Base-by-base conservation (phyloP, 2,329 filamentous ascomycete genomes). In the Clonostachys chloroleuca region DNA sequence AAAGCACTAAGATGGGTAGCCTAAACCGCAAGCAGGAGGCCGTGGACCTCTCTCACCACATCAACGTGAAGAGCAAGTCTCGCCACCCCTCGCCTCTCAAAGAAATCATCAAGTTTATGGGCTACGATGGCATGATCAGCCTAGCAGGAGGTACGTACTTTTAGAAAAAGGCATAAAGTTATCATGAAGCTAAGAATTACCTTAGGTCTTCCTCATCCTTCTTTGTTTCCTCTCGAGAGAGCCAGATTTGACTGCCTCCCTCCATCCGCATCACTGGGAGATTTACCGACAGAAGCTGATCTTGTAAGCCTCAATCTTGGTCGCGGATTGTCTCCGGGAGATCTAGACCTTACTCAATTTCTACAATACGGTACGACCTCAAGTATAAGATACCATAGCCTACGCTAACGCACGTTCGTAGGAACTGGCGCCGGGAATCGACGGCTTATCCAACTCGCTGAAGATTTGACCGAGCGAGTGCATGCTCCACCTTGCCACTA, bases 61-160 rank as follows among this genome's bases (percentile, higher is more conserved):
- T 65, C 47, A 65, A 64, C 40, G 24, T 46, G 12, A 55, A 57
- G 43, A 60, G 57, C 49, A 57, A 53, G 30, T 51, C 60, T 18
- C 49, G 62, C 1, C 60, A 63, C 43, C 59, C 59, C 0, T 60
- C 57, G 7, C 62, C 62, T 1, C 50, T 65, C 5, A 65, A 65
- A 43, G 60, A 64, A 36, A 65, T 64, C 18, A 56, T 64, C 48
- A 58, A 58, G 46, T 63, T 54, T n/a, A 64, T 63, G 61, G 55
- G 47, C 2, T 52, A 55, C n/a, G 61, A 64, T 47, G 61, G 59
- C 13, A 64, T 64, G 62, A 58, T 64, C 30, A 61, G 56, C 44
- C 47, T 62, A 6, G 60, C 61, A 3, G 60, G 60, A 51, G 60
- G 60, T 61, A 43, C 43, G 20, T 20, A 36, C 14, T n/a, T 3